Base-by-base conservation (phyloP, 148 eudicot genomes). In the Rhododendron henanense region DNA sequence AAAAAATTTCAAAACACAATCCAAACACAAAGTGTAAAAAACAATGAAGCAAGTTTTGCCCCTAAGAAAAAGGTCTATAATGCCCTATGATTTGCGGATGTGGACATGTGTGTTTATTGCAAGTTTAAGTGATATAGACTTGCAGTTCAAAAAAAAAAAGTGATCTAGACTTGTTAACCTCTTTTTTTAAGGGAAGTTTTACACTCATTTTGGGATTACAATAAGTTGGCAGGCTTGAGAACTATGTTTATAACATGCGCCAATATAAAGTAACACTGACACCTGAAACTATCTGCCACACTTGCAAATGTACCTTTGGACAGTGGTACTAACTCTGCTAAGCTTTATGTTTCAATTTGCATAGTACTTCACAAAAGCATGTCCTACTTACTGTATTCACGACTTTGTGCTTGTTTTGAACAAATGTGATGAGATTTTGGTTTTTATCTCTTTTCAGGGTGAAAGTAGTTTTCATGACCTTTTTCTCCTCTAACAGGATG, bases 401-500 rank as follows among this genome's bases (percentile, higher is more conserved):
- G 10, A n/a, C 81, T 10, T 19, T 78, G 81, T 45, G 50, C 55
- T 78, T 78, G 81, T 23, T 45, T 78, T 45, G 18, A 21, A 78
- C 37, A 45, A 78, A 45, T 48, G 15, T 47, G 55, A 78, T 28
- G 11, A n/a, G 33, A 50, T 23, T 48, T 10, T 79, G 28, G 63
- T 15, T 11, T 28, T 28, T 0, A 50, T 7, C 41, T 47, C 47
- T 37, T 53, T 50, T n/a, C 41, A 25, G 53, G 63, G 74, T 28
- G 61, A 69, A 84, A 82, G 77, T 33, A 33, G 80, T 73, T 87
- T 13, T 44, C 48, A 50, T 44, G 31, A 51, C 16, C 5, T 44
- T 82, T 69, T 67, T 61, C n/a, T 74, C 77, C 45, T 73, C 67
- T 15, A 47, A 47, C 92, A 94, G 98, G 94, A 87, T 47, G 89